Conservation (phyloP, 169 alveolate species). For the Plasmodium malariae region DNA sequence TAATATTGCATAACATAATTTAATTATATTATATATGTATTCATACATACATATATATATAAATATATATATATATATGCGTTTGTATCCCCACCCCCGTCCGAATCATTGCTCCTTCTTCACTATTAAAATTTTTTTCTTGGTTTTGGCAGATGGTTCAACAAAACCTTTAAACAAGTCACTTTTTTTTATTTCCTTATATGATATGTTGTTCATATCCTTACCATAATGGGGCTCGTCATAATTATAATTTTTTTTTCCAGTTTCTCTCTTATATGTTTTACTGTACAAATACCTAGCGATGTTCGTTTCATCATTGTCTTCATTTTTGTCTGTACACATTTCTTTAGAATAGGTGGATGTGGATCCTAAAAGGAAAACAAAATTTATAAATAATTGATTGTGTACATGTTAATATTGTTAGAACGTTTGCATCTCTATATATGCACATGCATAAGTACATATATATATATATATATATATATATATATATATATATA, state of each 20-base stretch:
- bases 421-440: neutral
- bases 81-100: too few species aligned
- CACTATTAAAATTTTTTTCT: conserved; percentile 43
- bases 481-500: neutral
- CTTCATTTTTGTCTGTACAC: neutral
- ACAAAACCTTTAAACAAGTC: conserved; percentile 64
- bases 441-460: too few species aligned
- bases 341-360: conserved; percentile 9
- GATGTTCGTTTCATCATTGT: conserved; percentile 9
- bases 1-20: too few species aligned
- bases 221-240: conserved; percentile 68
- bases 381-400: neutral
- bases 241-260: conserved; percentile 8
- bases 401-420: neutral
- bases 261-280: neutral
- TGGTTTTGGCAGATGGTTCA: conserved; percentile 9
- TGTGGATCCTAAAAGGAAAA: neutral
- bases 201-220: conserved; percentile 30
- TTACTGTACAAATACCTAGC: conserved; percentile 59
- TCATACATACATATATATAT: neutral
- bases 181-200: conserved; percentile 32
- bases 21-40: too few species aligned
- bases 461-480: neutral
- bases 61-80: neutral
- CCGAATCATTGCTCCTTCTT: neutral